Evolutionary conservation across 2,329 filamentous ascomycete species (phyloP).

Genomic region (Chaetomiaceae sp.): DNA sequence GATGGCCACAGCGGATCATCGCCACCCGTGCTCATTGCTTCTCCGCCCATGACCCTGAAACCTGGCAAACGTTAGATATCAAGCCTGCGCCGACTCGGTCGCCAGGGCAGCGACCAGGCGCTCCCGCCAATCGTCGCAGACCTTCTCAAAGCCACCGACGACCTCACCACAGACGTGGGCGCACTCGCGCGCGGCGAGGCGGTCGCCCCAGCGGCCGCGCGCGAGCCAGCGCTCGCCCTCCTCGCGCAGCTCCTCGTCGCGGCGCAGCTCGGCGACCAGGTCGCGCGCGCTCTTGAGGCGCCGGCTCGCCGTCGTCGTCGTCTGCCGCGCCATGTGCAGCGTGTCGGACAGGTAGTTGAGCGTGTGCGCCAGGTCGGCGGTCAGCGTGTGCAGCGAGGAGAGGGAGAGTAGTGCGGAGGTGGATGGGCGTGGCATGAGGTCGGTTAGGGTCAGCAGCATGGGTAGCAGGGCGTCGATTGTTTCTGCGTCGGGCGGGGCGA

Average conservation of each 20-base stretch:
- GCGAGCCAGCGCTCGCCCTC: conserved; percentile 78
- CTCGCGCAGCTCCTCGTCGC: conserved; percentile 75
- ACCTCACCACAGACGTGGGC: conserved; percentile 80
- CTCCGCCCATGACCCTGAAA: too few species aligned
- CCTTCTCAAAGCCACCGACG: conserved; percentile 84
- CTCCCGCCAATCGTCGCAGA: conserved; percentile 78
- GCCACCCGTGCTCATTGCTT: too few species aligned
- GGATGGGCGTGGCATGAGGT: conserved; percentile 59
- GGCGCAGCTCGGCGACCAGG: conserved; percentile 75
- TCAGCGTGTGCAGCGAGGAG: conserved; percentile 62
- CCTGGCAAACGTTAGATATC: too few species aligned
- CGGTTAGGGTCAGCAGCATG: conserved; percentile 57
- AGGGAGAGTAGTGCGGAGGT: conserved; percentile 60
- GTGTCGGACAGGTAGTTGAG: conserved; percentile 85
- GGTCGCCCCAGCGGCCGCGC: conserved; percentile 74
- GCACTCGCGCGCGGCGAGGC: conserved; percentile 71
- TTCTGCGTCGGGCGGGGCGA: conserved; percentile 55
- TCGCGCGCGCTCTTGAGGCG: conserved; percentile 77
- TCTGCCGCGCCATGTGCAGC: conserved; percentile 88
- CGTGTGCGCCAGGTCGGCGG: conserved; percentile 67
- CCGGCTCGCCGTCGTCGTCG: conserved; percentile 72
- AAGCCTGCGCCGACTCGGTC: conserved; percentile 35
- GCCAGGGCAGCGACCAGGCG: conserved; percentile 63
- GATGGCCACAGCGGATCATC: too few species aligned
- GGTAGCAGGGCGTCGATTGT: conserved; percentile 64